Conservation (phyloP, 768 basidiomycete species). For the Russula virescens region DNA sequence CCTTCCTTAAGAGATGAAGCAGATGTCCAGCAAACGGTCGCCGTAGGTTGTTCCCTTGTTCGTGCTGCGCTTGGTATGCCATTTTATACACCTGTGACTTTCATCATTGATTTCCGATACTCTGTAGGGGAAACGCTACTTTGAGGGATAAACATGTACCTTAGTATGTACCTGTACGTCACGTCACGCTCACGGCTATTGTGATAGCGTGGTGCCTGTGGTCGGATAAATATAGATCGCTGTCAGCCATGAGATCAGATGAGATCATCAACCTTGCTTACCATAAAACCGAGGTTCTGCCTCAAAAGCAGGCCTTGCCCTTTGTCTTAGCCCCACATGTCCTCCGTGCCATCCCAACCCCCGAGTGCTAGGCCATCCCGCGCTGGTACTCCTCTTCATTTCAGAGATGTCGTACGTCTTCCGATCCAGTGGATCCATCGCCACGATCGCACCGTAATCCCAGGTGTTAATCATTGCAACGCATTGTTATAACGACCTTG, state of each 20-base stretch:
- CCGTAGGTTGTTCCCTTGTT: constrained; percentile 82
- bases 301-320: background rate
- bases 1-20: constrained; percentile 78
- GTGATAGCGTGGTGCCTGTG: too few species aligned
- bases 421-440: constrained; percentile 14
- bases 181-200: too few species aligned
- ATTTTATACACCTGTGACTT: background rate
- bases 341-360: constrained; percentile 6
- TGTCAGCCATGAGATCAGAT: background rate
- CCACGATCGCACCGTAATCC: constrained; percentile 12
- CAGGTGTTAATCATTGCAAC: constrained; percentile 24
- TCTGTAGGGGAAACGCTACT: constrained; percentile 28
- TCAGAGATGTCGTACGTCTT: constrained; percentile 40
- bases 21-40: constrained; percentile 81
- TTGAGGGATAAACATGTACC: constrained; percentile 9
- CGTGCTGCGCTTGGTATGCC: constrained; percentile 72
- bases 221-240: constrained; percentile 4
- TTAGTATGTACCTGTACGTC: background rate
- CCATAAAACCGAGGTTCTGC: background rate
- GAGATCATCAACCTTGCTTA: background rate
- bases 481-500: constrained; percentile 29
- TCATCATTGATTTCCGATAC: background rate
- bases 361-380: constrained; percentile 21
- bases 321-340: constrained; percentile 21
- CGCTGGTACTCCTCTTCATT: constrained; percentile 27